Evolutionary conservation across 306 rosid genomes (phyloP), one percentile per base, ranked within the genome.

Genomic region (Gastrolobium villosum): DNA sequence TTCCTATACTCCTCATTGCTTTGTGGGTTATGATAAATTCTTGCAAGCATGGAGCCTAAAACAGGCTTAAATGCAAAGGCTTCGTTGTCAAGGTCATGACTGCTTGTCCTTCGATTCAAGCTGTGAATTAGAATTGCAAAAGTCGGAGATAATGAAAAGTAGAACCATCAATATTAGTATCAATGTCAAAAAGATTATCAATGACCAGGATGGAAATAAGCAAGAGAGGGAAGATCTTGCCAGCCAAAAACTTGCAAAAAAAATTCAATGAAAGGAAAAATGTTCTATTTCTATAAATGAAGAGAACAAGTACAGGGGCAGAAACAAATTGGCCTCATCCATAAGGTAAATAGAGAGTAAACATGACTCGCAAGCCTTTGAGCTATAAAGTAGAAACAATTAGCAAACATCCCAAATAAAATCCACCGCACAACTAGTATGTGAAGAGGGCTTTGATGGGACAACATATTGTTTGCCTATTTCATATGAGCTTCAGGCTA

Each of bases 21-120:
- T 63, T 87, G 98, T 75, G 97, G 99, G 73, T 95, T 89, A 76
- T 95, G 98, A 82, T 89, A 91, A 64, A 93, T 90, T 89, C 99
- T 89, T 30, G 90, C 94, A 72, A 95, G 97, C 98, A 95, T 91
- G 72, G 98, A 80, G 62, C 99, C 99, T 81, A 95, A 84, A 70
- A 90, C 91, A 79, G 97, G 96, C 66, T 84, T 88, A 35, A 95
- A 87, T 0, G 99, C 98, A 77, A 85, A 93, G 69, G 99, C 90
- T 77, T 95, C 99, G 41, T 89, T 89, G 79, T 93, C 99, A 72
- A 86, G 90, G 66, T 90, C 96, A 0, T 80, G 89, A 75, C 3
- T 48, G 63, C 81, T 68, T 49, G 84, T 73, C 81, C 94, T 92
- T 59, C 97, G 76, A 45, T 87, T 91, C 59, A 89, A 84, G 79